phyloP scores from a whole-genome alignment of 805 yeast genomes.

The Metschnikowia kofuensis region DNA sequence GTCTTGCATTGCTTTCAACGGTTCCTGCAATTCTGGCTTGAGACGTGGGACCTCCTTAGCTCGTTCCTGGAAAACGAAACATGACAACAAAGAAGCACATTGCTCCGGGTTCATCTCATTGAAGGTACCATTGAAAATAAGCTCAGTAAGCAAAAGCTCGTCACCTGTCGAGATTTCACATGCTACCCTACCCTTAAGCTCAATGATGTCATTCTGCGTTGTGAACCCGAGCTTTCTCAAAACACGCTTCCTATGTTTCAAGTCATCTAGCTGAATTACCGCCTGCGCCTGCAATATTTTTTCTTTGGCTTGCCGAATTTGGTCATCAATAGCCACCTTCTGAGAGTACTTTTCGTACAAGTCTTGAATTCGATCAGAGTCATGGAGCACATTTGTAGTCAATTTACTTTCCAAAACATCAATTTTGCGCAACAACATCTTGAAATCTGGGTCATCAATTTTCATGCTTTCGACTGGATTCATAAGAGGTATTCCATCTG shows the following conservation, averaged over 20 bases:
- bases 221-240: slow-evolving; percentile 89
- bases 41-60: slow-evolving; percentile 84
- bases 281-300: slow-evolving; percentile 83
- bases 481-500: slow-evolving; percentile 86
- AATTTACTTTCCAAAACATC: slow-evolving; percentile 79
- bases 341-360: slow-evolving; percentile 62
- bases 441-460: slow-evolving; percentile 79
- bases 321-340: slow-evolving; percentile 59
- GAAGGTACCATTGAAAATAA: slow-evolving; percentile 93
- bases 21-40: slow-evolving; percentile 89
- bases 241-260: slow-evolving; percentile 90
- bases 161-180: slow-evolving; percentile 94
- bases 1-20: slow-evolving; percentile 81
- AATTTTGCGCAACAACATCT: slow-evolving; percentile 66
- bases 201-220: slow-evolving; percentile 83
- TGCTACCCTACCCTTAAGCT: slow-evolving; percentile 95
- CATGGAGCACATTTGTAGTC: slow-evolving; percentile 63
- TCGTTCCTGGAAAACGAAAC: slow-evolving; percentile 96
- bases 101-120: slow-evolving; percentile 85
- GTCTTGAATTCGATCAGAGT: slow-evolving; percentile 57
- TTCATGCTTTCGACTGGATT: slow-evolving; percentile 94
- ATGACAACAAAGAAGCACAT: slow-evolving; percentile 86
- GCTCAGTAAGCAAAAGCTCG: slow-evolving; percentile 81
- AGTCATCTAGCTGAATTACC: slow-evolving; percentile 89
- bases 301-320: slow-evolving; percentile 56